A percentile compares a stretch with the other conserved stretches of the same genome.
These are phyloP conservation scores for Saccharomycopsis sp. DNA, from an alignment of 805 yeast species.

Conservation along the genomic window DNA sequence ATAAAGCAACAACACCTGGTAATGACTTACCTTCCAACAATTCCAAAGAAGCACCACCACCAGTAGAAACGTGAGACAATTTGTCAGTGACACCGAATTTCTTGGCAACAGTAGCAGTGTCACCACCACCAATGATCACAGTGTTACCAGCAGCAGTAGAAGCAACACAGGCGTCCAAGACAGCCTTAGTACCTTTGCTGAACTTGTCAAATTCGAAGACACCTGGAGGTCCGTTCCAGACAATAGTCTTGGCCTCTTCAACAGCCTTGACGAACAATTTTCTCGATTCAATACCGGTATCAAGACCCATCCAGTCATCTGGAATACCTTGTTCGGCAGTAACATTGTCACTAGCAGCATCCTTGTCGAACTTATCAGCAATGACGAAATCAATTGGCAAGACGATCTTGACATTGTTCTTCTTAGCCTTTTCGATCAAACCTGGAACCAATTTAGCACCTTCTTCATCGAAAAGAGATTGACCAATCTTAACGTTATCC, in stretches of 20 bases:
- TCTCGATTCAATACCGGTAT: conserved; percentile 86
- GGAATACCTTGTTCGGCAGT: conserved; percentile 90
- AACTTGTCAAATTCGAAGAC: conserved; percentile 95
- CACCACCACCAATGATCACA: conserved; percentile 97
- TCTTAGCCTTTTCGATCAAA: conserved; percentile 93
- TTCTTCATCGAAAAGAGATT: conserved; percentile 85
- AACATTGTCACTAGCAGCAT: conserved; percentile 80
- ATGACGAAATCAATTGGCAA: conserved; percentile 95
- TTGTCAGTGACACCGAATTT: conserved; percentile 95
- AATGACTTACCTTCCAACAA: conserved; percentile 97
- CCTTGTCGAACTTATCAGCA: conserved; percentile 90
- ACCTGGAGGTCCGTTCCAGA: conserved; percentile 99
- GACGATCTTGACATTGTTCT: conserved; percentile 86
- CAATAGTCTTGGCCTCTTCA: conserved; percentile 91
- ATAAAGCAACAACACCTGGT: conserved; percentile 94
- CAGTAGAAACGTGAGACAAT: conserved; percentile 97
- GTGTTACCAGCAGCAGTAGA: conserved; percentile 86
- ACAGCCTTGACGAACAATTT: conserved; percentile 76
- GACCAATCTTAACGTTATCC: conserved; percentile 80
- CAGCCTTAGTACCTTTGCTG: conserved; percentile 84
- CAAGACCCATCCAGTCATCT: conserved; percentile 92
- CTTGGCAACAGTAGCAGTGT: conserved; percentile 98
- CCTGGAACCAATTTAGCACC: conserved; percentile 94
- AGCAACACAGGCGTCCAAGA: conserved; percentile 82
- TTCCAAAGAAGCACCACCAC: conserved; percentile 99